Conservation (phyloP, 306 rosid species). For the Quercus robur region DNA sequence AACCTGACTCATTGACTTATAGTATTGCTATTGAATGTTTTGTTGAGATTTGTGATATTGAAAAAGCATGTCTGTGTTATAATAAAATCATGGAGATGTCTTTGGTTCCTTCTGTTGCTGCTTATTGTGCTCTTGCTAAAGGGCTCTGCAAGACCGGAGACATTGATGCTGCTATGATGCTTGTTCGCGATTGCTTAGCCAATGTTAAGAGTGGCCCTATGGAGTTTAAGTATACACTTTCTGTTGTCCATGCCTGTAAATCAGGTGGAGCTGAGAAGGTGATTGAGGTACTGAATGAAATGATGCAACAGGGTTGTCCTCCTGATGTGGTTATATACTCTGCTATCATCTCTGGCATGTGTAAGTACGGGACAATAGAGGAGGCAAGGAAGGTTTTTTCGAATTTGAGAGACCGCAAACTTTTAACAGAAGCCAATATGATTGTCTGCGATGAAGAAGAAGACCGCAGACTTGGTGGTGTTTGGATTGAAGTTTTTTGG, state of each 20-base stretch:
- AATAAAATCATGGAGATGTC: conserved; percentile 72
- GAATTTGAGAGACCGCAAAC: conserved; percentile 46
- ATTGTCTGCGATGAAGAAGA: conserved; percentile 77
- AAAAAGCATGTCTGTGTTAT: conserved; percentile 65
- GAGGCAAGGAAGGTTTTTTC: conserved; percentile 78
- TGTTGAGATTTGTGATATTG: conserved; percentile 49
- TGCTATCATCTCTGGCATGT: conserved; percentile 74
- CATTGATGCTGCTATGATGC: conserved; percentile 78
- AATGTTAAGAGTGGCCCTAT: conserved; percentile 55
- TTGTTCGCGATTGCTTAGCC: conserved; percentile 70
- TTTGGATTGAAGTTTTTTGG: conserved; percentile 80
- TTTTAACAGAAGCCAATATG: conserved; percentile 62
- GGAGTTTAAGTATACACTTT: conserved; percentile 73
- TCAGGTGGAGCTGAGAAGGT: conserved; percentile 55
- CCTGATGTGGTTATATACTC: conserved; percentile 42
- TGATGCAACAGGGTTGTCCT: conserved; percentile 69
- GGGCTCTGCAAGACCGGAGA: conserved; percentile 69
- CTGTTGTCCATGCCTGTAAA: conserved; percentile 57
- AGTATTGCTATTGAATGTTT: conserved; percentile 51
- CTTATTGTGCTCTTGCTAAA: conserved; percentile 58
- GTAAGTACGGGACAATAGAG: conserved; percentile 69
- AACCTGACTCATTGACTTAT: conserved; percentile 46
- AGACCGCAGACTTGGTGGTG: conserved; percentile 70
- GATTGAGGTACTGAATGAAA: conserved; percentile 57
- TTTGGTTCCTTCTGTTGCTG: conserved; percentile 60